Evolutionary conservation across 495 filamentous ascomycete genomes (phyloP), one percentile per base, ranked within the genome.

Genomic region (Amorphotheca resinae): DNA sequence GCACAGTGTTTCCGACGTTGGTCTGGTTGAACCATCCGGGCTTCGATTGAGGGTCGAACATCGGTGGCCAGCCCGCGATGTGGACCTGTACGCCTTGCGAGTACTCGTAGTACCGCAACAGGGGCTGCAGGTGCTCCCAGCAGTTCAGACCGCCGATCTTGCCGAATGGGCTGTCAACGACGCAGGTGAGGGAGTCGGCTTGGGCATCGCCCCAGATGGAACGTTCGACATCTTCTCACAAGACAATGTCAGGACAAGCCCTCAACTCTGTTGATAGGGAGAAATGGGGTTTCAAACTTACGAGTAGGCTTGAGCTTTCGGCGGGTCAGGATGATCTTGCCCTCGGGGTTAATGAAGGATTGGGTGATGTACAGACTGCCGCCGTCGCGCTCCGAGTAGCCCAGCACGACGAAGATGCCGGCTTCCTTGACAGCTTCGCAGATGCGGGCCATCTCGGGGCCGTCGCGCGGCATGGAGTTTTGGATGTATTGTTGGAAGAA

Each of bases 281-380:
- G 25, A 30, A 30, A 6, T 12, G 25, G 25, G 6, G 25, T 12
- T 30, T 79, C n/a, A n/a, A n/a, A n/a, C n/a, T n/a, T n/a, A n/a
- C n/a, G 75, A 18, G 74, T 79, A 0, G 73, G 62, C 54, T 81
- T 79, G 34, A 78, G 59, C 60, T 79, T 79, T 8, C 69, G 56
- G 0, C 74, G 64, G 12, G 57, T 52, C 22, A 64, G 57, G 4
- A 60, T 42, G 18, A 78, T 53, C 12, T 63, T 55, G 1, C 76
- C 75, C 15, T 64, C 56, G 0, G 59, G 33, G 0, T 50, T 59
- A 42, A 79, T 74, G 33, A 72, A 60, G 5, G 60, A 62, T 50
- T 81, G 75, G 0, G 74, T 55, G 38, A 78, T 78, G 52, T 77
- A 79, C 1, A 78, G 45, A 4, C 65, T 67, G 45, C 64, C 41